These are phyloP conservation scores for Wickerhamiella dianesei DNA, from an alignment of 805 yeast species.

Conservation along the genomic window DNA sequence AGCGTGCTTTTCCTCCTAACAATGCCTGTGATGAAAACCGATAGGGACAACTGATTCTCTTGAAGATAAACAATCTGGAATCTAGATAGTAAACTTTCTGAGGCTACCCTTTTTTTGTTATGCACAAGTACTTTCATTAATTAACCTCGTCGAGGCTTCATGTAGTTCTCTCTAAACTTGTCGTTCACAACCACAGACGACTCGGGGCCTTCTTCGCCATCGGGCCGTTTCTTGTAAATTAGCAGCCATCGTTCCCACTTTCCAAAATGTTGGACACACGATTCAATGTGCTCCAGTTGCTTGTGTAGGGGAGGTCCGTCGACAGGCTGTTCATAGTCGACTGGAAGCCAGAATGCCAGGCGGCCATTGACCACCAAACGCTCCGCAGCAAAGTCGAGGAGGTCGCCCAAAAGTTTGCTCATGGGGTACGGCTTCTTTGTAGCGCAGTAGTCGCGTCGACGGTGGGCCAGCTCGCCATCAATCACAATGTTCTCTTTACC, in stretches of 20 bases:
- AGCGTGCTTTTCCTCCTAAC: constrained; percentile 2
- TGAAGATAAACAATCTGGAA: constrained; percentile 19
- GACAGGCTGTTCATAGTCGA: constrained; percentile 67
- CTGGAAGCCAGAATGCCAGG: constrained; percentile 94
- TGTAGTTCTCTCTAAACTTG: constrained; percentile 65
- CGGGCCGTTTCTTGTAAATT: constrained; percentile 53
- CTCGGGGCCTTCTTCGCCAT: constrained; percentile 29
- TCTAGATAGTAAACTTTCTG: constrained; percentile 24
- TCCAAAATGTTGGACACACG: constrained; percentile 75
- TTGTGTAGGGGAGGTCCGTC: constrained; percentile 58
- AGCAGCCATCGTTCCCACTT: constrained; percentile 85
- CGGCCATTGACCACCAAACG: constrained; percentile 66
- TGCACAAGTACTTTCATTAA: too few species aligned
- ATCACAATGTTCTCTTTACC: constrained; percentile 63
- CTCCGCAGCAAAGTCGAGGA: constrained; percentile 56
- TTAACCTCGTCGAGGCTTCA: constrained; percentile 18
- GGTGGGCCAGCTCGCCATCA: constrained; percentile 64
- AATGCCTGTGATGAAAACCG: constrained; percentile 22
- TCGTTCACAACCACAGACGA: constrained; percentile 37
- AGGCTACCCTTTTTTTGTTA: constrained; percentile 10
- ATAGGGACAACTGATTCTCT: constrained; percentile 27
- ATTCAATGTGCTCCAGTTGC: constrained; percentile 52
- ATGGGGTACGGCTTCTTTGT: constrained; percentile 85
- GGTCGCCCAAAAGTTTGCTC: constrained; percentile 62
- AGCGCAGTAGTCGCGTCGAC: constrained; percentile 72